Evolutionary conservation across 2,329 filamentous ascomycete species (phyloP).

Genomic region (Cadophora sp.): DNA sequence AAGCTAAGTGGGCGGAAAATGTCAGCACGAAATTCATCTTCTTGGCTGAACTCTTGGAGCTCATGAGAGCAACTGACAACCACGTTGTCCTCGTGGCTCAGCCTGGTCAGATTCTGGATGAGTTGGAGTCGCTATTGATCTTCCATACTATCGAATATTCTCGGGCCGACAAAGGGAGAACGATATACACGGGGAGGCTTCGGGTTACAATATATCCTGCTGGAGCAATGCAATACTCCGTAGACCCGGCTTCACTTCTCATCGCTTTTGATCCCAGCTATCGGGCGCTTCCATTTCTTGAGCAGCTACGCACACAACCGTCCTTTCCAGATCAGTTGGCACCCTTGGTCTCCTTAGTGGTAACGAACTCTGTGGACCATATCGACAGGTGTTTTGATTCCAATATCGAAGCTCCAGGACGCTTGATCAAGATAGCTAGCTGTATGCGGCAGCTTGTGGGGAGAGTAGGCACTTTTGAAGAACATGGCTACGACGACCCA

Average conservation of each 20-base stretch:
- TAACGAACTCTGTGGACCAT: constrained; percentile 42
- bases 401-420: constrained; percentile 28
- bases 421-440: constrained; percentile 36
- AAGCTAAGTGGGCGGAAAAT: constrained; percentile 58
- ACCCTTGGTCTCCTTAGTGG: constrained; percentile 38
- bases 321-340: constrained; percentile 24
- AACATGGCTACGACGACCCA: constrained; percentile 31
- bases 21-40: constrained; percentile 68
- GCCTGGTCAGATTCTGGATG: constrained; percentile 55
- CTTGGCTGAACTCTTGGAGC: constrained; percentile 59
- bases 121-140: constrained; percentile 58
- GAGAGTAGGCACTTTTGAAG: constrained; percentile 33
- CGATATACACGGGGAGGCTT: constrained; percentile 27
- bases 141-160: constrained; percentile 47
- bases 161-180: constrained; percentile 38
- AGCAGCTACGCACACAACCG: constrained; percentile 26
- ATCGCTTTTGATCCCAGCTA: constrained; percentile 37
- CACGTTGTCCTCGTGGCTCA: constrained; percentile 61
- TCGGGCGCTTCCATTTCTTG: constrained; percentile 20
- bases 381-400: constrained; percentile 39
- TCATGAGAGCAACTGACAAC: constrained; percentile 50
- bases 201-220: constrained; percentile 39
- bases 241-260: constrained; percentile 33
- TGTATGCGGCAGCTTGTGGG: constrained; percentile 36
- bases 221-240: constrained; percentile 23